Evolutionary conservation across 2,329 filamentous ascomycete species (phyloP).

Genomic region (Didymella pomorum): DNA sequence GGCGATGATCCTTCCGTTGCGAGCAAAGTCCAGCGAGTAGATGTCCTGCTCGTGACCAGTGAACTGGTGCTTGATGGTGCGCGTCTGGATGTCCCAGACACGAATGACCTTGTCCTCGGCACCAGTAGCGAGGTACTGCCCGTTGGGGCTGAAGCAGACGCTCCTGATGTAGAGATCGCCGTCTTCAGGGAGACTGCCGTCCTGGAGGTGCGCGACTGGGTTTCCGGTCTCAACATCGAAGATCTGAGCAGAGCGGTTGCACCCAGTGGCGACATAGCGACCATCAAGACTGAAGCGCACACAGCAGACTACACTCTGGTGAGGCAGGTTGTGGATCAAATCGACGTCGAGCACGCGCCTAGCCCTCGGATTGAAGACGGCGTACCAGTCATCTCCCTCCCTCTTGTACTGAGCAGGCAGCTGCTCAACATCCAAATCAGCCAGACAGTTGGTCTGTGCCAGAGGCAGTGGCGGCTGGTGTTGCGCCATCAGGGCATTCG

Average conservation of each 20-base stretch:
- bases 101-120: slow-evolving; percentile 97
- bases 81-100: slow-evolving; percentile 90
- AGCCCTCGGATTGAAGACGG: slow-evolving; percentile 92
- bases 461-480: slow-evolving; percentile 52
- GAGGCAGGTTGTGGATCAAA: slow-evolving; percentile 87
- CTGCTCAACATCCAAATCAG: slow-evolving; percentile 86
- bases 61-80: slow-evolving; percentile 90
- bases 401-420: slow-evolving; percentile 88
- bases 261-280: slow-evolving; percentile 94
- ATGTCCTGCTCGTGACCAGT: slow-evolving; percentile 98
- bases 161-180: slow-evolving; percentile 97
- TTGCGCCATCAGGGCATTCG: slow-evolving; percentile 30
- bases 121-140: slow-evolving; percentile 90
- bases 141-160: slow-evolving; percentile 98
- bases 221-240: slow-evolving; percentile 90
- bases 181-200: slow-evolving; percentile 83
- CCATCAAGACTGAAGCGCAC: slow-evolving; percentile 96
- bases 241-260: slow-evolving; percentile 99
- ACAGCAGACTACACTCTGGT: slow-evolving; percentile 98
- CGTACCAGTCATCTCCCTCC: slow-evolving; percentile 91
- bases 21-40: slow-evolving; percentile 93
- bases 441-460: slow-evolving; percentile 72
- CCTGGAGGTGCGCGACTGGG: slow-evolving; percentile 88
- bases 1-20: slow-evolving; percentile 91
- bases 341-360: slow-evolving; percentile 92